Conservation (phyloP, 2,329 filamentous ascomycete genomes). For the Metarhizium brunneum region DNA sequence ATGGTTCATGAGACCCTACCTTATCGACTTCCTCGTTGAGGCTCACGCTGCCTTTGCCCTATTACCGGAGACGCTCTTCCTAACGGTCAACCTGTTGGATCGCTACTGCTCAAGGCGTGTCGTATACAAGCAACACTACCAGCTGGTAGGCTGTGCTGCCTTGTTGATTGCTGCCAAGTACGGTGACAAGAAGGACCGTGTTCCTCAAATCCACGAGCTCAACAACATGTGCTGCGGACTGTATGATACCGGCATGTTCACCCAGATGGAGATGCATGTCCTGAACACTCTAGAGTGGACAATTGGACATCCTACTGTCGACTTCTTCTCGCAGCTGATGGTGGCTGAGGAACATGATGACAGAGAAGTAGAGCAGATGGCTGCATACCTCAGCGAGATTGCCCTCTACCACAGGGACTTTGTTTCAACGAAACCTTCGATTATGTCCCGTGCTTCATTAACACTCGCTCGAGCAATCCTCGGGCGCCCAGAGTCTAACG, state of each 20-base stretch:
- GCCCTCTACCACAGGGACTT: constrained; percentile 96
- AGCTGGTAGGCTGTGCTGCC: constrained; percentile 91
- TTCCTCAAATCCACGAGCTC: constrained; percentile 93
- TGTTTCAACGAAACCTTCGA: constrained; percentile 82
- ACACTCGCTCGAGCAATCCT: constrained; percentile 82
- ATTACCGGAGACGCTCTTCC: constrained; percentile 87
- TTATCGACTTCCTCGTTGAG: constrained; percentile 96
- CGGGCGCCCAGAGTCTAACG: constrained; percentile 64
- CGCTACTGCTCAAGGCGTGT: constrained; percentile 96
- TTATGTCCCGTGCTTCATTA: constrained; percentile 80
- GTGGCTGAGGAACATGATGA: constrained; percentile 71
- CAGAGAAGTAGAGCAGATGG: constrained; percentile 87
- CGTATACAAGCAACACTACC: constrained; percentile 98
- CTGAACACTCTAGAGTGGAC: constrained; percentile 95
- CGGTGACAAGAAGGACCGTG: constrained; percentile 94
- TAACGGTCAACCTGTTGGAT: constrained; percentile 93
- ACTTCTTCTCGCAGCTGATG: constrained; percentile 84
- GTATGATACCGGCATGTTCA: constrained; percentile 99
- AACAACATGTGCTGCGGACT: constrained; percentile 99
- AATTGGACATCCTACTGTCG: constrained; percentile 90
- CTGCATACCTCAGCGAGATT: constrained; percentile 88
- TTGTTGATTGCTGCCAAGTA: constrained; percentile 97
- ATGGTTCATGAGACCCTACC: constrained; percentile 98
- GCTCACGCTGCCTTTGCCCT: constrained; percentile 92
- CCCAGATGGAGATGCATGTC: constrained; percentile 99